Base-by-base conservation (phyloP, 2,329 filamentous ascomycete species). In the Spiromastix sp. region DNA sequence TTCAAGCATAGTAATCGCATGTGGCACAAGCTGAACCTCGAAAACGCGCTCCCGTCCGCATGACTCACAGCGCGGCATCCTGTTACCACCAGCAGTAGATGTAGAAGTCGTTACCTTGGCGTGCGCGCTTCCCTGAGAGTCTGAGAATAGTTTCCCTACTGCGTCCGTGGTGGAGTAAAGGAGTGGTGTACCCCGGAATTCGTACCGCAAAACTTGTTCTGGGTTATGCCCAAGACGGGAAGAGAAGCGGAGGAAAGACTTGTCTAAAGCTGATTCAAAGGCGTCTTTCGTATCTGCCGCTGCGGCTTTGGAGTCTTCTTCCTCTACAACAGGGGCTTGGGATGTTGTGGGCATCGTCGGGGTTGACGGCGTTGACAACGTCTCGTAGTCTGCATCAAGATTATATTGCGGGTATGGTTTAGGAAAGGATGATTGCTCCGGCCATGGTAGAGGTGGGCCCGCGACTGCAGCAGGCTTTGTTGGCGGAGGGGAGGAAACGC, bases 311-410 rank as follows among this genome's bases (percentile, higher is more conserved):
- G 39, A 41, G 1, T 54, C 5, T 17, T 64, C 57, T 25, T 55
- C 51, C 20, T 58, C 52, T 12, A 59, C 48, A 37, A 55, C 50
- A 33, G 60, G 63, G 55, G 40, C 52, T 32, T 66, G 67, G 22
- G 70, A 60, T 36, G 64, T 64, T 19, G 63, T 57, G 26, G 64
- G 66, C 22, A 61, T 53, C 3, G 63, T 69, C 28, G 71, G 70
- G 19, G 61, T 59, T 0, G 72, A 70, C 2, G 49, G 60, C 7
- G 60, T 60, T 46, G 77, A 84, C 17, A 96, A 72, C 3, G 81
- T 83, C 59, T 98, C 91, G 61, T 85, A 93, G 52, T 94, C 89
- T 34, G 89, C 89, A 48, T 96, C 91, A 29, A 89, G 76, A 64
- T 85, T 84, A 52, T 81, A 82, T 19, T 72, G 64, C 1, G 85